A percentile compares a stretch with the other conserved stretches of the same genome.
phyloP scores from a whole-genome alignment of 257 asterid genomes.

The Capsicum rhomboideum region DNA sequence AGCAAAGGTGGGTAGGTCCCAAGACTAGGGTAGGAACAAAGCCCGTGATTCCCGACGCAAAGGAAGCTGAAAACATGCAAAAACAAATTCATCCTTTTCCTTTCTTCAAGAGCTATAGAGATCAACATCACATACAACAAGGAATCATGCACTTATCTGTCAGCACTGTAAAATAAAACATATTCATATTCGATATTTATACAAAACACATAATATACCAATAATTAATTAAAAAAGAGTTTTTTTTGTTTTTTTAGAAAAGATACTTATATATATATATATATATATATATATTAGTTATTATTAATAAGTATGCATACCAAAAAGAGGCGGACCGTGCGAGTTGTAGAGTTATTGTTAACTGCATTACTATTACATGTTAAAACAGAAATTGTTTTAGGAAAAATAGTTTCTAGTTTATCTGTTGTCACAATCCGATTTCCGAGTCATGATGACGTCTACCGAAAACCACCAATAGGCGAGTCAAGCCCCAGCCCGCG shows the following conservation, averaged over 20 bases:
- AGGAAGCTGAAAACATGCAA: conserved; percentile 59
- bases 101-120: neutral
- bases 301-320: neutral
- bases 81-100: conserved; percentile 4
- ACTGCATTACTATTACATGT: too few species aligned
- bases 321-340: too few species aligned
- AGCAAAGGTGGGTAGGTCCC: conserved; percentile 23
- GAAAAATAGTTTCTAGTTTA: too few species aligned
- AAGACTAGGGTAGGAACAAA: conserved; percentile 37
- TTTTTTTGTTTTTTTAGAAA: neutral
- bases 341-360: too few species aligned
- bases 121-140: conserved; percentile 5
- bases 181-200: neutral
- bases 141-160: neutral
- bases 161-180: neutral
- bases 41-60: conserved; percentile 81
- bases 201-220: neutral
- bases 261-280: neutral
- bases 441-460: too few species aligned
- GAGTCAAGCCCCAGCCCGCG: too few species aligned
- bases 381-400: too few species aligned
- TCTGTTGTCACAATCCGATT: too few species aligned
- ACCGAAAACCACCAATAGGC: too few species aligned
- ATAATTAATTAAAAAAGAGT: neutral
- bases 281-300: too few species aligned